Evolutionary conservation across 2,329 filamentous ascomycete genomes (phyloP), one percentile per base, ranked within the genome.

Genomic region (Cladophialophora immunda): DNA sequence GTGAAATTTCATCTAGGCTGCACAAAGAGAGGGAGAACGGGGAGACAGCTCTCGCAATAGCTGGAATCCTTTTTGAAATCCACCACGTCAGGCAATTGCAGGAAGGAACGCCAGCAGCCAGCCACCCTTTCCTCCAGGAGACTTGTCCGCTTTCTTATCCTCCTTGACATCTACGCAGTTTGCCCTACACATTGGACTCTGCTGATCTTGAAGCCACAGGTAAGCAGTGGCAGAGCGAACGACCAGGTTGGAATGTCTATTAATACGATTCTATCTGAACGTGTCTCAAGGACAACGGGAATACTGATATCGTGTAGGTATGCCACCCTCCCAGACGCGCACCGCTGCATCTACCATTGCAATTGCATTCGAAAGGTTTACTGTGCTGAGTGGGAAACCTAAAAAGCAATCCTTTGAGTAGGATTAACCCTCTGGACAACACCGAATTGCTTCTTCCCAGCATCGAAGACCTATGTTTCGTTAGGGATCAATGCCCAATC

Each of bases 391-490:
- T 22, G 6, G 32, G n/a, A 25, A 22, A n/a, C 6, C 58, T 61
- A 61, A n/a, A 22, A 22, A 15, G 60, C 29, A 30, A 55, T 65
- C 47, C 65, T 69, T 29, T 67, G 56, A 32, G 63, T 71, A 27
- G 64, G 58, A 32, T 84, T 78, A 36, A 81, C 80, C 72, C 86
- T 84, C 71, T 88, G 86, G 54, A 89, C 85, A 47, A 81, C 81
- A 32, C 88, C 88, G 67, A 90, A 87, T 32, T 83, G 85, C 73
- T 77, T 81, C 69, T 87, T 85, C 59, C 87, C 87, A 64, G 86
- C 83, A 73, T 90, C 88, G 75, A 89, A 90, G 65, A 90, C 83
- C 84, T 86, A 66, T 47, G 22, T 69, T 27, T 3, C 9, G 30
- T 67, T 30, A 57, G 27, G 55, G 56, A 50, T 68, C 52, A 36